Base-by-base conservation (phyloP, 1,139 yeast genomes). In the Candida glucosophila region DNA sequence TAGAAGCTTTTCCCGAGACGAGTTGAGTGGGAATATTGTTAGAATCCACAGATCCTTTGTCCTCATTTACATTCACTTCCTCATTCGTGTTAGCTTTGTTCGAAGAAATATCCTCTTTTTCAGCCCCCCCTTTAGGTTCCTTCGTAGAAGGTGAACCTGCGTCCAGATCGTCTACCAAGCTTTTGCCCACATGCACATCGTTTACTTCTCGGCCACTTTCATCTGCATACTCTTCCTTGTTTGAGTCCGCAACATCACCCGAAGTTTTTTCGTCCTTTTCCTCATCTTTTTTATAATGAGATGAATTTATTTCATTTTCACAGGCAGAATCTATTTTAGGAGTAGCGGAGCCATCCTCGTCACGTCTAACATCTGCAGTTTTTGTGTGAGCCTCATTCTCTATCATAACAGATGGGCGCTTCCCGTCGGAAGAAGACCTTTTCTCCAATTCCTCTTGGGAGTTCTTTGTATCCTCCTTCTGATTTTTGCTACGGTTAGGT, bases 111-210 rank as follows among this genome's bases (percentile, higher is more conserved):
- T 12, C 26, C 13, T 26, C 27, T 21, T 30, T 28, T 15, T 24
- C 29, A 12, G 22, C 21, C 17, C 17, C 28, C 9, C 17, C 31
- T 19, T 16, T 16, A n/a, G n/a, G n/a, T n/a, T n/a, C n/a, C n/a
- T n/a, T n/a, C n/a, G n/a, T n/a, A n/a, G 8, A 25, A 7, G 27
- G 21, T 12, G 17, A 24, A 15, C 19, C 35, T 9, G 22, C 27
- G 10, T 22, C 9, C 15, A 26, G 22, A 8, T 30, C 30, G 19
- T 33, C 29, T 8, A n/a, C n/a, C n/a, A n/a, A n/a, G n/a, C n/a
- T n/a, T 9, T 23, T 30, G 16, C 30, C 41, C 23, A 26, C 30
- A 18, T 32, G 36, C 7, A 26, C 30, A 15, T 29, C 27, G 14
- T 30, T 24, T 5, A 14, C 17, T 13, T 24, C 28, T 13, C 26